These are phyloP conservation scores for Bolboschoenoplectus hybrid DNA, from an alignment of 202 grass and related monocot species.

Conservation along the genomic window DNA sequence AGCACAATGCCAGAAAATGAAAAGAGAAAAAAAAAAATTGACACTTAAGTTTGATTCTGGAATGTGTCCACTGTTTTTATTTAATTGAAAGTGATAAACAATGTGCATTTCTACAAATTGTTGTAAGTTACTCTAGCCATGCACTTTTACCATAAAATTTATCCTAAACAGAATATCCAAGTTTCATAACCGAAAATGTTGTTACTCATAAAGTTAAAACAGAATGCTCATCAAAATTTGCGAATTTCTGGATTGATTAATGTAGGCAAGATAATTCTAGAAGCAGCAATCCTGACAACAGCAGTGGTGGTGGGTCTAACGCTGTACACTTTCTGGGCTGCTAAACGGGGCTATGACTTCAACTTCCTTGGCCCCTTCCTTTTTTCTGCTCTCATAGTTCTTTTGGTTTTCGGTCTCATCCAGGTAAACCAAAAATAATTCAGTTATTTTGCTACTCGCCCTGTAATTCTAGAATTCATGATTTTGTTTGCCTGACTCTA, in stretches of 20 bases:
- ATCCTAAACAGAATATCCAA: too few species aligned
- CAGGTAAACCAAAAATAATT: conserved; percentile 51
- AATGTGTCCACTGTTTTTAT: neutral
- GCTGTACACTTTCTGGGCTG: conserved; percentile 92
- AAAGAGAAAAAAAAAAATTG: neutral
- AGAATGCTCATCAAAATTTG: neutral
- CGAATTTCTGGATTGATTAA: conserved; percentile 9
- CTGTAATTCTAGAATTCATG: neutral
- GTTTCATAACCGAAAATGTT: neutral
- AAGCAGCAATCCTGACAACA: conserved; percentile 76
- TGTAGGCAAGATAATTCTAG: conserved; percentile 90
- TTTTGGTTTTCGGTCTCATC: conserved; percentile 70
- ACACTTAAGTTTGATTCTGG: neutral
- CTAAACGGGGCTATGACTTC: conserved; percentile 86
- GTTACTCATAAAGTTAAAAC: neutral
- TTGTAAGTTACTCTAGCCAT: neutral
- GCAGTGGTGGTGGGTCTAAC: conserved; percentile 80
- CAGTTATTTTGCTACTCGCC: neutral
- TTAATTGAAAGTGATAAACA: neutral
- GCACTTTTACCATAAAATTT: neutral
- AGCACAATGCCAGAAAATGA: neutral
- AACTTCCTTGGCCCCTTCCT: conserved; percentile 90
- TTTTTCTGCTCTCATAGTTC: conserved; percentile 65
- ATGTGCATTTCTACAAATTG: neutral
- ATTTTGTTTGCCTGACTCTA: neutral